Evolutionary conservation across 129 eudicot species (phyloP).

Genomic region (Mikania micrantha): DNA sequence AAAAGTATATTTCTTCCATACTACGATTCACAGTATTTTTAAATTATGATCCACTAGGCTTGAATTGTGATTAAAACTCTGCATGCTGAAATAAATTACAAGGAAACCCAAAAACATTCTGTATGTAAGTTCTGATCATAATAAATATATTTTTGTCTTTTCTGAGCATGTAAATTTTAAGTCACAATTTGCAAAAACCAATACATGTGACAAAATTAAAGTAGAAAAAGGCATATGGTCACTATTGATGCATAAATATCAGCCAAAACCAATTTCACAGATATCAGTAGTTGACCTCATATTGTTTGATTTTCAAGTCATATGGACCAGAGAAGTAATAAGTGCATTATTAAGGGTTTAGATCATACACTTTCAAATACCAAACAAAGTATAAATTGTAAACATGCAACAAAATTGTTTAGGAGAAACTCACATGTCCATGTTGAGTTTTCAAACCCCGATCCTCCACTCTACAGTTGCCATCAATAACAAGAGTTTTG

Average conservation of each 20-base stretch:
- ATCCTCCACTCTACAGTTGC: conserved; percentile 98
- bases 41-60: background rate
- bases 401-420: conserved; percentile 2
- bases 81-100: background rate
- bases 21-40: background rate
- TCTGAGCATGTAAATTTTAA: background rate
- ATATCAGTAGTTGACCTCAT: conserved; percentile 2
- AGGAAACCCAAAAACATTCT: background rate
- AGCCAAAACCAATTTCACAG: background rate
- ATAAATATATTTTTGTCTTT: background rate
- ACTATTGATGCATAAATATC: background rate
- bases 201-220: background rate
- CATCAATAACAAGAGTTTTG: conserved; percentile 91
- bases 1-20: background rate
- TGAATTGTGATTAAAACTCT: background rate
- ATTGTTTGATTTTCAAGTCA: background rate
- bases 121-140: background rate
- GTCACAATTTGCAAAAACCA: background rate
- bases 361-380: conserved; percentile 10
- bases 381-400: conserved; percentile 4
- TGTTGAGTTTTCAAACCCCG: conserved; percentile 94
- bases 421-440: conserved; percentile 73
- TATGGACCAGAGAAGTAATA: background rate
- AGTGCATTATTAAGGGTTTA: conserved; percentile 5
- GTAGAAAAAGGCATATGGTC: conserved; percentile 2